phyloP scores from a whole-genome alignment of 208 protist genomes.

The Novymonas esmeraldas region DNA sequence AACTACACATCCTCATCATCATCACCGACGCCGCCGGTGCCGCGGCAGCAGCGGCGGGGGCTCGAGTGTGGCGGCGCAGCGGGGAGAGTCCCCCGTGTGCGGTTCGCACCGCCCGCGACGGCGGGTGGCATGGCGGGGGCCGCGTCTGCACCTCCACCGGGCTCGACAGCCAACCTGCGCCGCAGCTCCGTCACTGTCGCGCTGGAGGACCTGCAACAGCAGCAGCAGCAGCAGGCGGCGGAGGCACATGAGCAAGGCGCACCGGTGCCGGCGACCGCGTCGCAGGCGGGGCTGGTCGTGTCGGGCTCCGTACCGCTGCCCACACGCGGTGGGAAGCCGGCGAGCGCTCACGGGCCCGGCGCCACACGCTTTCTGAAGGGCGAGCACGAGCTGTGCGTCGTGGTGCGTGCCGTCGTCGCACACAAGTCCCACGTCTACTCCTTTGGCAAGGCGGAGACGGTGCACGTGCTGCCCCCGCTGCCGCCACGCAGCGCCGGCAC shows the following conservation, averaged over 20 bases:
- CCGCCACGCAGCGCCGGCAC: slow-evolving; percentile 23
- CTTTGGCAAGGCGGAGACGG: slow-evolving; percentile 73
- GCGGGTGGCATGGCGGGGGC: background rate
- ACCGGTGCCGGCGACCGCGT: background rate
- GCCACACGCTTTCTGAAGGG: slow-evolving; percentile 23
- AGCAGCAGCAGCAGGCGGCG: background rate
- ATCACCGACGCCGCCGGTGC: background rate
- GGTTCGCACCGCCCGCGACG: background rate
- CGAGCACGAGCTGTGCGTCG: slow-evolving; percentile 63
- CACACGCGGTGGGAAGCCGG: slow-evolving; percentile 10
- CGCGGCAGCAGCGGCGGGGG: background rate
- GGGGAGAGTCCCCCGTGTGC: too few species aligned
- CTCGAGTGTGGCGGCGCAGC: background rate
- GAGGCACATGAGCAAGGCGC: too few species aligned
- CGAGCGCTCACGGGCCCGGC: slow-evolving; percentile 24
- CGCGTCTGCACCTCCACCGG: background rate
- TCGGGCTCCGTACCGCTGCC: background rate
- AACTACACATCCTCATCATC: too few species aligned
- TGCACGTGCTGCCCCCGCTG: slow-evolving; percentile 80
- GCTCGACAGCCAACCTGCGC: too few species aligned
- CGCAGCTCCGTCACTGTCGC: slow-evolving; percentile 34
- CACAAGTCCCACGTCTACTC: slow-evolving; percentile 72
- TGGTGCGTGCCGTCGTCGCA: slow-evolving; percentile 76
- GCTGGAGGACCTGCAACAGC: slow-evolving; percentile 18
- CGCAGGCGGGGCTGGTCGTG: background rate